Conservation (phyloP, 768 basidiomycete genomes). For the Leccinum subgranulosum region DNA sequence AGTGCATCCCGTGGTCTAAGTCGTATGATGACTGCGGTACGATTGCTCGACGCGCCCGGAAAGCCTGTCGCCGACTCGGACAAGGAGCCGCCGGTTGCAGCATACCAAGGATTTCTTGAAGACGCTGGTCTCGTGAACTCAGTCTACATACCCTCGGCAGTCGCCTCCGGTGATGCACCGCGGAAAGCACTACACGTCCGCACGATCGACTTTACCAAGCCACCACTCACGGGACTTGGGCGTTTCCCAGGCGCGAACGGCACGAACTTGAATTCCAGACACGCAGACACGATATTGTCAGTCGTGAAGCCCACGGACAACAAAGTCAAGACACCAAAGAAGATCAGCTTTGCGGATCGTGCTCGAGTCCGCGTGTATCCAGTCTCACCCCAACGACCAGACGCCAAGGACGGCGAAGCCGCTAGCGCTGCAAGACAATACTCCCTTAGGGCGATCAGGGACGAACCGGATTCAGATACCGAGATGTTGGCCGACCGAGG, state of each 20-base stretch:
- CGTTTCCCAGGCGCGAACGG: slow-evolving; percentile 3
- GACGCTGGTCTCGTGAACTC: not conserved
- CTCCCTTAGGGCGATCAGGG: not conserved
- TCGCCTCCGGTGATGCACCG: not conserved
- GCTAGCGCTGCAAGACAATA: not conserved
- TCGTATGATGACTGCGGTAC: not conserved
- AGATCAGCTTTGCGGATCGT: slow-evolving; percentile 25
- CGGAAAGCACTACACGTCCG: slow-evolving; percentile 7
- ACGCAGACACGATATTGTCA: slow-evolving; percentile 1
- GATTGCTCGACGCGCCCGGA: slow-evolving; percentile 11
- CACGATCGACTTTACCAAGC: slow-evolving; percentile 29
- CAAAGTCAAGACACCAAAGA: slow-evolving; percentile 23
- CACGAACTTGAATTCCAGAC: not conserved
- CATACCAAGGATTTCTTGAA: not conserved
- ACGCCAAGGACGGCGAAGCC: not conserved
- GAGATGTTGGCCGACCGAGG: not conserved
- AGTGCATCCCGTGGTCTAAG: not conserved
- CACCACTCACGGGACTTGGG: slow-evolving; percentile 9
- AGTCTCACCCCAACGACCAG: slow-evolving; percentile 9
- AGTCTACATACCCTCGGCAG: not conserved
- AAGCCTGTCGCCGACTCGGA: not conserved
- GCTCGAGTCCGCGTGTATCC: slow-evolving; percentile 21
- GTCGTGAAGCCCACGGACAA: slow-evolving; percentile 2
- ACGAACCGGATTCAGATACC: not conserved
- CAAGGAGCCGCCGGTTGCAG: too few species aligned